Base-by-base conservation (phyloP, 768 basidiomycete genomes). In the Rubroboletus satanas region DNA sequence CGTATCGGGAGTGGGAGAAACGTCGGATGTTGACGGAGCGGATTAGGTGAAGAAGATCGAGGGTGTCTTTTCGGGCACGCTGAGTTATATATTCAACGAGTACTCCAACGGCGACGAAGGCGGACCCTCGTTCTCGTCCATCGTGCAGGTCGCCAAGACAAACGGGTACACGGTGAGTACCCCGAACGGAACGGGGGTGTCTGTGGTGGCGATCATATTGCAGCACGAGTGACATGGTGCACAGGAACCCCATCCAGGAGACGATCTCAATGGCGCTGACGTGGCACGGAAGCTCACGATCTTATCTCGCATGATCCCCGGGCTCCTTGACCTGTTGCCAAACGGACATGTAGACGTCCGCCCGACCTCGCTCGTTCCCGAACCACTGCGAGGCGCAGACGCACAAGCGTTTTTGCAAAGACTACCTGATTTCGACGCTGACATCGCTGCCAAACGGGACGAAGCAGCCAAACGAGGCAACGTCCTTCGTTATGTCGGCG, bases 81-180 rank as follows among this genome's bases (percentile, higher is more conserved):
- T 99, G 79, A 93, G 89, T 68, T 99, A 98, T 76, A 98, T 99
- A 75, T 99, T 99, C 81, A 98, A 98, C 75, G 85, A 93, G 92
- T 94, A 75, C 87, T 71, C 90, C 3, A 86, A 83, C 5, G 84
- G 83, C 2, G 78, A 80, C 44, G 74, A 83, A 5, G 80, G 81
- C 46, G 88, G 87, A 0, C 85, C 87, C 1, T 74, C 75, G 29
- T 98, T 99, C 74, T 96, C 93, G 5, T 85, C 90, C 26, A 87
- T 98, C 35, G 96, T 99, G 52, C 82, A 82, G 55, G 71, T 85
- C 36, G 97, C 97, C 5, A 87, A 92, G 45, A 88, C 90, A 65
- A 90, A 92, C 62, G 97, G 97, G 1, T 99, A 95, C 73, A 99
- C 97, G 18, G 94, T 95, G 61, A 49, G 79, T 38, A 0, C 18